A percentile compares a stretch with the other conserved stretches of the same genome.
phyloP scores from a whole-genome alignment of 345 rosid species.

The Salix purpurea region DNA sequence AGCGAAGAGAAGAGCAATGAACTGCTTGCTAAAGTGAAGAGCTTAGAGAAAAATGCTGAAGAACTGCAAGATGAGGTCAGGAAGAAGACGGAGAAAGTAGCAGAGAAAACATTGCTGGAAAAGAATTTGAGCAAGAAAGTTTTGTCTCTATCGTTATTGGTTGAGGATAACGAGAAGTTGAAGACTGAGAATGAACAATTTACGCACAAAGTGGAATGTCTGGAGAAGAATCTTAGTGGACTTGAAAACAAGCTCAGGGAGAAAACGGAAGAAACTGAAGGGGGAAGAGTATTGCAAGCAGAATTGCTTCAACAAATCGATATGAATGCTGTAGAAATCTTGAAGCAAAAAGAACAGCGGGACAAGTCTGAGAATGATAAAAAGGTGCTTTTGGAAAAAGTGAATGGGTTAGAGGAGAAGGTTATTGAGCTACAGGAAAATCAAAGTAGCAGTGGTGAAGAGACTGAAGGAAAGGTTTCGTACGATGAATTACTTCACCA shows the following conservation, averaged over 20 bases:
- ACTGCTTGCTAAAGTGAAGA: slow-evolving; percentile 41
- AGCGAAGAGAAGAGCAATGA: slow-evolving; percentile 30
- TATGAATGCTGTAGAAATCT: slow-evolving; percentile 20
- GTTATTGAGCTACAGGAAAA: slow-evolving; percentile 32
- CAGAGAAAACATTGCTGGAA: slow-evolving; percentile 30
- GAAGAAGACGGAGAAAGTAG: slow-evolving; percentile 29
- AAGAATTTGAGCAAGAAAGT: slow-evolving; percentile 33
- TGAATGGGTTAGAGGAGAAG: slow-evolving; percentile 41
- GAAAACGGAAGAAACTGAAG: slow-evolving; percentile 38
- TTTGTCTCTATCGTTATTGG: slow-evolving; percentile 24
- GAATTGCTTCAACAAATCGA: slow-evolving; percentile 39
- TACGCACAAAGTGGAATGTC: slow-evolving; percentile 25
- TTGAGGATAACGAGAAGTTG: slow-evolving; percentile 26
- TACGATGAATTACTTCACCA: slow-evolving; percentile 36
- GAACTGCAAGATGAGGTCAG: slow-evolving; percentile 38
- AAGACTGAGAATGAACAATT: slow-evolving; percentile 39
- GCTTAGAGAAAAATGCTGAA: slow-evolving; percentile 34
- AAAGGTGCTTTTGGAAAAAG: slow-evolving; percentile 25
- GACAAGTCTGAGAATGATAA: slow-evolving; percentile 39
- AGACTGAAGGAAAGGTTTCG: slow-evolving; percentile 25
- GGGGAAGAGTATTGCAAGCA: slow-evolving; percentile 30
- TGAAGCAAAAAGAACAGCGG: slow-evolving; percentile 34
- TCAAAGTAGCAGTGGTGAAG: slow-evolving; percentile 24
- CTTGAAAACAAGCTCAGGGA: slow-evolving; percentile 38
- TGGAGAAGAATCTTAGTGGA: slow-evolving; percentile 41